Conservation (phyloP, 1,139 yeast species). For the Debaryomyces nepalensis region DNA sequence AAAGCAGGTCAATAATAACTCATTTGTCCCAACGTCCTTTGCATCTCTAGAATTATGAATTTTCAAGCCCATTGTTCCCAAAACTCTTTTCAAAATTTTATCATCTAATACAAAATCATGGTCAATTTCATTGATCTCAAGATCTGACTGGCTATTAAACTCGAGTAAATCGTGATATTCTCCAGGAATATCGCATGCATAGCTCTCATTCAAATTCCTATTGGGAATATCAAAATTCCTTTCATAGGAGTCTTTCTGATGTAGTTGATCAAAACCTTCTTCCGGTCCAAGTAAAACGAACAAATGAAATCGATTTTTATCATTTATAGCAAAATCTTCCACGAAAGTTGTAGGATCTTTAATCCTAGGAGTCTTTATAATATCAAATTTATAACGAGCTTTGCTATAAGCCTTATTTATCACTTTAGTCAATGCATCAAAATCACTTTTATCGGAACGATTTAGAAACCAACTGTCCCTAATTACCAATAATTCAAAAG, state of each 20-base stretch:
- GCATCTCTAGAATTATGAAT: slow-evolving; percentile 21
- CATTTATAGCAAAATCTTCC: slow-evolving; percentile 29
- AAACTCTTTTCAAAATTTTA: slow-evolving; percentile 25
- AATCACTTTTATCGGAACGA: slow-evolving; percentile 16
- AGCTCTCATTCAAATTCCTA: slow-evolving; percentile 24
- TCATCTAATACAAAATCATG: slow-evolving; percentile 25
- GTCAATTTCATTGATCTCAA: slow-evolving; percentile 25
- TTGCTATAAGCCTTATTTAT: slow-evolving; percentile 56
- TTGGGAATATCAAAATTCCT: slow-evolving; percentile 29
- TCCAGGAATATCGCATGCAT: slow-evolving; percentile 37
- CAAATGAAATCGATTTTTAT: slow-evolving; percentile 24
- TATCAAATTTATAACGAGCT: slow-evolving; percentile 44
- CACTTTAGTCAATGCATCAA: slow-evolving; percentile 25
- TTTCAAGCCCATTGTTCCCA: slow-evolving; percentile 55
- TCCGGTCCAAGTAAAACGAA: slow-evolving; percentile 37
- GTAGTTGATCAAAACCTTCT: slow-evolving; percentile 21
- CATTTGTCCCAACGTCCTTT: slow-evolving; percentile 13
- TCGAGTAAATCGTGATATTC: slow-evolving; percentile 20
- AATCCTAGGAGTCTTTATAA: slow-evolving; percentile 50
- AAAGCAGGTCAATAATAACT: slow-evolving; percentile 54
- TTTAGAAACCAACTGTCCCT: slow-evolving; percentile 29
- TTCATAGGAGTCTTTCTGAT: slow-evolving; percentile 18
- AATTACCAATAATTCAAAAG: slow-evolving; percentile 30
- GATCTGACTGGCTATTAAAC: slow-evolving; percentile 17
- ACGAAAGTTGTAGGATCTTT: slow-evolving; percentile 31